Base-by-base conservation (phyloP, 306 rosid species). In the Senna siamea region DNA sequence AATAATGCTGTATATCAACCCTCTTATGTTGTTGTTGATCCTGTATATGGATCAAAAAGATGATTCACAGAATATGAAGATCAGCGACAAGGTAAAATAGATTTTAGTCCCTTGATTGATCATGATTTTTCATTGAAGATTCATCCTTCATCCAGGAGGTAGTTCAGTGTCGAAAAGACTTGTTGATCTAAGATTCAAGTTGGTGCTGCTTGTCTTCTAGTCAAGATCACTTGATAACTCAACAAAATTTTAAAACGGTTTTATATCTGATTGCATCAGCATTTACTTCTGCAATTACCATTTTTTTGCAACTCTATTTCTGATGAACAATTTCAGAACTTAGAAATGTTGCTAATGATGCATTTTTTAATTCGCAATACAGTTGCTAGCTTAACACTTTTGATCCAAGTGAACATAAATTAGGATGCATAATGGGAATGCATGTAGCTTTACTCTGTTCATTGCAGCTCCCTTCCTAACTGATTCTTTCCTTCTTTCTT, bases 21-120 rank as follows among this genome's bases (percentile, higher is more conserved):
- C 80, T 66, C 84, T 5, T 86, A 81, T 80, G 90, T 86, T 70
- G 78, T 79, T 40, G 84, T 89, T 50, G 92, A 90, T 66, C 89
- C 87, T 64, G 82, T 75, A 38, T 85, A 86, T 77, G 86, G 85
- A 15, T 73, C 74, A 73, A 26, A 89, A 79, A 53, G 79, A 58
- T 63, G 89, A 83, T 56, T 47, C 76, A 2, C 81, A 93, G 90
- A 78, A 32, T 67, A 52, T 58, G 47, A 75, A 76, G 85, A 74
- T 80, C 64, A 78, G 82, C 2, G 79, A 84, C 83, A 72, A 84
- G 94, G 96, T 90, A 79, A 65, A 65, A 66, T 17, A 66, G 58
- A 22, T 66, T 61, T 26, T 13, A 57, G 37, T 41, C 9, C 51
- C 61, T 57, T 43, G 26, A 64, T 50, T 63, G 57, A 46, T 30